These are phyloP conservation scores for Phytophthora europaea DNA, from an alignment of 352 stramenopile genomes.

Conservation along the genomic window DNA sequence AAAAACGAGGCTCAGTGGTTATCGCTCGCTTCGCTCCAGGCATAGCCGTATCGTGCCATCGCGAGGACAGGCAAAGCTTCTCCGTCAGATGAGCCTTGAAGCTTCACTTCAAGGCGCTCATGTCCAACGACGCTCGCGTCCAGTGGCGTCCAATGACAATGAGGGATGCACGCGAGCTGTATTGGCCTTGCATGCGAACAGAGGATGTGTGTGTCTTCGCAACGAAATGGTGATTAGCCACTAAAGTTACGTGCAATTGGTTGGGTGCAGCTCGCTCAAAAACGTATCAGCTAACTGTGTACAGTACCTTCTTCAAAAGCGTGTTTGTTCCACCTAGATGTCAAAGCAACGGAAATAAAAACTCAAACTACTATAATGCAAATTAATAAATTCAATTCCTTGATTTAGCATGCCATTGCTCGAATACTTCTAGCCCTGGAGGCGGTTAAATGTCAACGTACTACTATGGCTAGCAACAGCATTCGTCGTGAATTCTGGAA, in stretches of 20 bases:
- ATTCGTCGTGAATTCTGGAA: too few relatives aligned
- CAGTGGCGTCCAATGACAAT: conserved; percentile 22
- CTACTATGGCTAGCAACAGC: too few relatives aligned
- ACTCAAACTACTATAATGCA: too few relatives aligned
- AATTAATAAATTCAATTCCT: too few relatives aligned
- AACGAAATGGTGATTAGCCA: background rate
- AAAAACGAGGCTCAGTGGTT: background rate
- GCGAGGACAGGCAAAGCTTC: conserved; percentile 6
- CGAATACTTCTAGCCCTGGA: too few relatives aligned
- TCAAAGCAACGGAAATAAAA: too few relatives aligned
- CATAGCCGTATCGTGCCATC: conserved; percentile 2
- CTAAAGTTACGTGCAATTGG: background rate
- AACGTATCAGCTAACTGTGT: too few relatives aligned
- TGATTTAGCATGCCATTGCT: too few relatives aligned
- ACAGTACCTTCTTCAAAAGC: too few relatives aligned
- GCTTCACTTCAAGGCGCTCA: background rate
- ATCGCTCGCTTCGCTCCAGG: background rate
- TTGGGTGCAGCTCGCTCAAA: too few relatives aligned
- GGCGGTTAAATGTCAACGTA: too few relatives aligned
- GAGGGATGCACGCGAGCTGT: background rate
- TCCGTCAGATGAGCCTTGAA: conserved; percentile 7
- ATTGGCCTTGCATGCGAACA: background rate
- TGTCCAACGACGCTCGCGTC: conserved; percentile 5
- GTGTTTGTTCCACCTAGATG: too few relatives aligned
- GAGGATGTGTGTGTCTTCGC: background rate